Conservation (phyloP, 164 flowering plant species). For the grape (Vitis vinifera) region ASM3070453v1 NC_081812.1:493001-493500, state of each 20-base stretch:
- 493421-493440: slow-evolving; percentile 95
- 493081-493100: not conserved
- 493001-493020: too few relatives aligned
- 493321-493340: too few relatives aligned
- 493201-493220: too few relatives aligned
- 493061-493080: not conserved
- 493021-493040: not conserved
- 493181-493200: too few relatives aligned
- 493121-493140: not conserved
- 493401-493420: slow-evolving; percentile 88
- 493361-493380: slow-evolving; percentile 1
- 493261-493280: too few relatives aligned
- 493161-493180: too few relatives aligned
- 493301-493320: too few relatives aligned
- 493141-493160: too few relatives aligned
- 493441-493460: slow-evolving; percentile 75
- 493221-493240: too few relatives aligned
- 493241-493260: too few relatives aligned
- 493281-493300: too few relatives aligned
- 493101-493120: not conserved
- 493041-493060: not conserved
- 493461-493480: slow-evolving; percentile 54
- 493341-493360: too few relatives aligned
- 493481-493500: slow-evolving; percentile 27
- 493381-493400: slow-evolving; percentile 93